Evolutionary conservation across 768 basidiomycete species (phyloP).

Genomic region (Trametopsis cervina): DNA sequence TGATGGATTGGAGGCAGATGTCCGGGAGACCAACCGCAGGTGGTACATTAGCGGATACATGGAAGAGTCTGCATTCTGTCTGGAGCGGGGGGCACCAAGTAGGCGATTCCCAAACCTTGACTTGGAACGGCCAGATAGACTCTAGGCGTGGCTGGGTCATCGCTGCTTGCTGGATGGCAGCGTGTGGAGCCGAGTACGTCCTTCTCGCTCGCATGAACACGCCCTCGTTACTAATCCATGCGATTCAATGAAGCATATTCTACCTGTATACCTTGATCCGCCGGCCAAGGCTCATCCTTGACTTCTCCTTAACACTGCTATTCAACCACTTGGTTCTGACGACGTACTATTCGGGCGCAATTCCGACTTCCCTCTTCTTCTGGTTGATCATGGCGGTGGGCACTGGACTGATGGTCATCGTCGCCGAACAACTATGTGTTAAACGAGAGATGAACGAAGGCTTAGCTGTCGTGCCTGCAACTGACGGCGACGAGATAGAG

Average conservation of each 20-base stretch:
- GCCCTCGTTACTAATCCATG: not conserved
- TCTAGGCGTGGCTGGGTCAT: constrained; percentile 87
- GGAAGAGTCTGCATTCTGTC: constrained; percentile 61
- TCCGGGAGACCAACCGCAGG: constrained; percentile 75
- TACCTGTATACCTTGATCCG: constrained; percentile 85
- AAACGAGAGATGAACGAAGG: constrained; percentile 87
- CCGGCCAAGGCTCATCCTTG: constrained; percentile 89
- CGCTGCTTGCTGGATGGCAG: constrained; percentile 77
- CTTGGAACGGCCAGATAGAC: constrained; percentile 68
- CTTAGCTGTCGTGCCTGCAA: constrained; percentile 38
- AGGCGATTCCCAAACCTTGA: constrained; percentile 36
- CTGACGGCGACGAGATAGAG: constrained; percentile 49
- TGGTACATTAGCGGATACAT: constrained; percentile 37
- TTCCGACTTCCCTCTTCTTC: constrained; percentile 90
- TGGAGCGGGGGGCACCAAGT: constrained; percentile 80
- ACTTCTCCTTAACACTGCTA: constrained; percentile 85
- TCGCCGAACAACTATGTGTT: constrained; percentile 90
- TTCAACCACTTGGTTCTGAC: constrained; percentile 93
- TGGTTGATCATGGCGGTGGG: constrained; percentile 77
- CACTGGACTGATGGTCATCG: constrained; percentile 64
- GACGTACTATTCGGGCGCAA: constrained; percentile 78
- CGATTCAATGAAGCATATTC: constrained; percentile 41
- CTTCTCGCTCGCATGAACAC: constrained; percentile 5
- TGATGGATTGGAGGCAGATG: constrained; percentile 99
- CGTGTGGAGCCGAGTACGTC: constrained; percentile 81